Evolutionary conservation across 1,139 yeast genomes (phyloP).

Genomic region (Casaregolazyma lundiana): DNA sequence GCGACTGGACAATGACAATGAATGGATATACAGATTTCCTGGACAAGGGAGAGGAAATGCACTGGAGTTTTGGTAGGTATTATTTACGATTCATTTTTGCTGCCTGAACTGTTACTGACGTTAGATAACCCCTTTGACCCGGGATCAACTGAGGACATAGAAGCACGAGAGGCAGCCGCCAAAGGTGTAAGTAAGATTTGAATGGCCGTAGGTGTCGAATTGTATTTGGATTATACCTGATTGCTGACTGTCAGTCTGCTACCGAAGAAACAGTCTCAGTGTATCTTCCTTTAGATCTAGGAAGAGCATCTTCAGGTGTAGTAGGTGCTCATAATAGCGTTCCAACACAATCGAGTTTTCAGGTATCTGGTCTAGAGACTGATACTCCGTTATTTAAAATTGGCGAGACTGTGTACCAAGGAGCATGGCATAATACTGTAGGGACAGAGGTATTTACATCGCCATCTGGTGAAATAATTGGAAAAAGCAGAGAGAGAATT

Average conservation of each 20-base stretch:
- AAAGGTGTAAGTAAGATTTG: conserved; percentile 6
- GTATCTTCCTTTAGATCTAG: conserved; percentile 27
- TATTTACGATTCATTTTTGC: neutral
- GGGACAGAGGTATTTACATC: conserved; percentile 68
- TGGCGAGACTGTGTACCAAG: conserved; percentile 58
- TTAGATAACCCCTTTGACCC: conserved; percentile 16
- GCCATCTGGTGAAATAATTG: conserved; percentile 26
- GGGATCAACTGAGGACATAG: conserved; percentile 19
- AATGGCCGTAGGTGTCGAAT: neutral
- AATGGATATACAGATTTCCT: conserved; percentile 69
- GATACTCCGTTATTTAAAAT: conserved; percentile 50
- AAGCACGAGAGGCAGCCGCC: conserved; percentile 16
- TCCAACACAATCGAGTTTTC: conserved; percentile 31
- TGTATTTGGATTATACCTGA: neutral
- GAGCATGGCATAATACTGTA: conserved; percentile 70
- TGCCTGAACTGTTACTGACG: conserved; percentile 1
- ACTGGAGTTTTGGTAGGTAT: conserved; percentile 67
- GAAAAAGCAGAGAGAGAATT: conserved; percentile 25
- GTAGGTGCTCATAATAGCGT: conserved; percentile 1
- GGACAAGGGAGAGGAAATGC: conserved; percentile 81
- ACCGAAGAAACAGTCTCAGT: conserved; percentile 9
- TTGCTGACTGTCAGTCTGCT: neutral
- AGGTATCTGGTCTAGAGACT: conserved; percentile 49
- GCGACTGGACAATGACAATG: conserved; percentile 51
- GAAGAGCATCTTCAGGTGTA: conserved; percentile 15